These are phyloP conservation scores for Trichoderma simmonsii DNA, from an alignment of 2,329 filamentous ascomycete genomes.

Conservation along the genomic window DNA sequence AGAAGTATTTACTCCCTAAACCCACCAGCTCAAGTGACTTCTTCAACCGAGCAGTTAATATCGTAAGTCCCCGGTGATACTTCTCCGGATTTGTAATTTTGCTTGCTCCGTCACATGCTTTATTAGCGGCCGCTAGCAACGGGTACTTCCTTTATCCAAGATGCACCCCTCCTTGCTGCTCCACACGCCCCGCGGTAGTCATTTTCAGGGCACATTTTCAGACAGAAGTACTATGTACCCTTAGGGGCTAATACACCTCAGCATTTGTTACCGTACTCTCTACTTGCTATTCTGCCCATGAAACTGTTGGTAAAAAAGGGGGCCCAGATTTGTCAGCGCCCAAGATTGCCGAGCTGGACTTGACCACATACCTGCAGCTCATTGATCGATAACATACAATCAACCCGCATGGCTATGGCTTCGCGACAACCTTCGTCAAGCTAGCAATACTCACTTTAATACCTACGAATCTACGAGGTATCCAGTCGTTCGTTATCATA, in stretches of 20 bases:
- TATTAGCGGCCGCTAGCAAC: not conserved
- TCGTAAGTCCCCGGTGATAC: not conserved
- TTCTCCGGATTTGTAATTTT: not conserved
- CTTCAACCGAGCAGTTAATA: not conserved
- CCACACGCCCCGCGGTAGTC: not conserved
- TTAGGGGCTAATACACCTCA: accelerated
- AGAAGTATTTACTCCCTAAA: not conserved
- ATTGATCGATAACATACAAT: not conserved
- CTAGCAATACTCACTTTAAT: not conserved
- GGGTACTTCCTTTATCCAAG: slow-evolving; percentile 7
- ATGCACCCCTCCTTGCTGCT: not conserved
- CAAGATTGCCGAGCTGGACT: not conserved
- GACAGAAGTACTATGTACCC: not conserved
- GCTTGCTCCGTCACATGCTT: not conserved
- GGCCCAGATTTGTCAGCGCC: slow-evolving; percentile 10
- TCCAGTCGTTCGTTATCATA: not conserved
- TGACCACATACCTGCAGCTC: not conserved
- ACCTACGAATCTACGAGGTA: not conserved
- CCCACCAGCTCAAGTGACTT: not conserved
- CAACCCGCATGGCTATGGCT: slow-evolving; percentile 6
- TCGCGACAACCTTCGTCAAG: not conserved
- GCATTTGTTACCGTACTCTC: not conserved
- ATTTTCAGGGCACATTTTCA: not conserved
- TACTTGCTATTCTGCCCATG: not conserved
- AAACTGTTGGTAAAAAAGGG: not conserved